Percentiles rank a stretch among this genome's conserved stretches.
Evolutionary conservation across 2,329 filamentous ascomycete genomes (phyloP).

Genomic region (Phaeosphaeria sp.): DNA sequence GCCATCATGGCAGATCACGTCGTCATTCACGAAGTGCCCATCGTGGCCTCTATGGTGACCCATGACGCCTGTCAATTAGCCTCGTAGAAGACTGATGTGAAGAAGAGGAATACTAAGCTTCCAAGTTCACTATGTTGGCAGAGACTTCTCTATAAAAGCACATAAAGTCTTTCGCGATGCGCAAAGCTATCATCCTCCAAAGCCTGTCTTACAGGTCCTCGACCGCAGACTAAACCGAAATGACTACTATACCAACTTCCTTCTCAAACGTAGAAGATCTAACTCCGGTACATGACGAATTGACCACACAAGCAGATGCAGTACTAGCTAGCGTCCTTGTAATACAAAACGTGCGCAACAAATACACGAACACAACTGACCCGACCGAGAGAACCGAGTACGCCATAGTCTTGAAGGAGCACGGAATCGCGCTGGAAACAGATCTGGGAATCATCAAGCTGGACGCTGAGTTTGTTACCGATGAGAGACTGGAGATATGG

Average conservation of each 20-base stretch:
- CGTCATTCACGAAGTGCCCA: background rate
- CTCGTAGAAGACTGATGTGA: background rate
- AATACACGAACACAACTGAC: background rate
- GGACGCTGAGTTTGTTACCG: slow-evolving; percentile 2
- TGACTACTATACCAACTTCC: background rate
- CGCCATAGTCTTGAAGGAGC: slow-evolving; percentile 2
- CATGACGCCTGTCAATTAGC: background rate
- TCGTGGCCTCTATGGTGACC: background rate
- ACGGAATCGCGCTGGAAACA: slow-evolving; percentile 5
- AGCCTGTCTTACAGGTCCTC: background rate
- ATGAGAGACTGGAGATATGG: slow-evolving; percentile 7
- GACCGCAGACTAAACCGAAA: background rate
- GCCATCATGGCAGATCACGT: background rate
- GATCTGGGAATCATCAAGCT: slow-evolving; percentile 4
- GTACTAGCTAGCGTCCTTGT: slow-evolving; percentile 8
- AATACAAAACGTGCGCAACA: slow-evolving; percentile 2
- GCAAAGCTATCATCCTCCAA: background rate
- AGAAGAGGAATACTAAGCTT: background rate
- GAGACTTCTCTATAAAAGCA: background rate
- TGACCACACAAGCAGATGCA: slow-evolving; percentile 5
- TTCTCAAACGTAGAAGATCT: slow-evolving; percentile 5
- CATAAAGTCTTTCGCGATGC: background rate
- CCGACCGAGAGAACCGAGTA: slow-evolving; percentile 1
- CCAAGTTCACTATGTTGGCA: background rate
- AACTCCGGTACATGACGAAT: background rate